Evolutionary conservation across 2,329 filamentous ascomycete genomes (phyloP), one percentile per base, ranked within the genome.

Genomic region (Paecilomyces formosus): DNA sequence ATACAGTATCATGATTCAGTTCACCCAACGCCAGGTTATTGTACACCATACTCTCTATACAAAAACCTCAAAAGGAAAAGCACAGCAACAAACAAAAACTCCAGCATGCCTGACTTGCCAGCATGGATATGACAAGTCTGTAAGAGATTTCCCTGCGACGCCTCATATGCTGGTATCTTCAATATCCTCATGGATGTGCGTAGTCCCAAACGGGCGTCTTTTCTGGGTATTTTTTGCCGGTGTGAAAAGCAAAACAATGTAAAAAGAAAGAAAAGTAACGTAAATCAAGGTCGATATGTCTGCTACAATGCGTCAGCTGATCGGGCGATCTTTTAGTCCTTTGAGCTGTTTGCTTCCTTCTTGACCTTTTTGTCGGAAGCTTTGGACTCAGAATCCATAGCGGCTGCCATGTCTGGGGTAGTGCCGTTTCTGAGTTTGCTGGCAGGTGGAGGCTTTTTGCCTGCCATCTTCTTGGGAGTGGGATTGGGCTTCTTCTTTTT

Each of bases 401-500:
- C 70, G 1, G 63, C 60, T 18, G 64, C 62, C 64, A 68, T 70
- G 59, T 72, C 70, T 6, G 69, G 69, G 1, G 73, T 76, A 22
- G 75, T 70, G 30, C 72, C 74, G 62, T 76, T 76, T 57, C 76
- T 76, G 31, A 76, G 63, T 61, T 76, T 77, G 60, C 74, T 76
- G 58, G 59, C 68, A 59, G 61, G 61, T 21, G 71, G 68, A 3
- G 74, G 74, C 56, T 77, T 77, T 55, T 69, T 71, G 26, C 63
- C 65, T 1, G 69, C 68, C 22, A 68, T 62, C 62, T 76, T 73
- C 59, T 76, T 76, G 5, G 66, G 66, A n/a, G 62, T 65, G 3
- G 30, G 30, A 51, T 71, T 74, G 15, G 67, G 60, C 57, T 81
- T 81, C 68, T 81, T 81, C 70, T 81, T 81, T 63, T 80, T 79